phyloP scores from a whole-genome alignment of 495 filamentous ascomycete genomes.

The Podospora pseudopauciseta region DNA sequence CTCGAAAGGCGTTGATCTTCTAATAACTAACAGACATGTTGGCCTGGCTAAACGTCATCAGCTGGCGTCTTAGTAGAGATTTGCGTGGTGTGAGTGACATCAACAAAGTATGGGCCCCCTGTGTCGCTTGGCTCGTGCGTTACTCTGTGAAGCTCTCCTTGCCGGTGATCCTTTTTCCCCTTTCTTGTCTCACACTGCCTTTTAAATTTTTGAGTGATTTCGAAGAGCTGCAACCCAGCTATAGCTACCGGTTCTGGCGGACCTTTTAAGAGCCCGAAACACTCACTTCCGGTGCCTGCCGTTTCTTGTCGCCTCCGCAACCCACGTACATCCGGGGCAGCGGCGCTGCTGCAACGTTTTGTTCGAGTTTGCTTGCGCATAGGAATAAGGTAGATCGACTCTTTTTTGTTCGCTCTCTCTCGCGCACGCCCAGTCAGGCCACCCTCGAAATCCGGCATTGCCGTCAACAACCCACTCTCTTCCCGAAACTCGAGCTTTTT shows the following conservation, averaged over 20 bases:
- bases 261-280: too few relatives aligned
- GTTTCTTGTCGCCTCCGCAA: neutral
- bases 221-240: neutral
- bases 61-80: conserved; percentile 3
- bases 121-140: conserved; percentile 2
- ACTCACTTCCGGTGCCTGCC: neutral
- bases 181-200: neutral
- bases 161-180: neutral
- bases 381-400: neutral
- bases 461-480: conserved; percentile 2
- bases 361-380: neutral
- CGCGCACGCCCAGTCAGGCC: neutral
- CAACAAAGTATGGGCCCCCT: neutral
- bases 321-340: neutral
- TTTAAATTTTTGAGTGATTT: neutral
- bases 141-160: neutral
- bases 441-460: conserved; percentile 2
- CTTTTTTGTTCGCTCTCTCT: neutral
- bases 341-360: neutral
- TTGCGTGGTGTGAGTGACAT: neutral
- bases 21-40: too few relatives aligned
- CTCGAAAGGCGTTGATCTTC: too few relatives aligned
- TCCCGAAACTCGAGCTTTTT: neutral
- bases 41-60: neutral
- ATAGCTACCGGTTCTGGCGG: neutral